Base-by-base conservation (phyloP, 2,329 filamentous ascomycete genomes). In the Colletotrichum sp. region DNA sequence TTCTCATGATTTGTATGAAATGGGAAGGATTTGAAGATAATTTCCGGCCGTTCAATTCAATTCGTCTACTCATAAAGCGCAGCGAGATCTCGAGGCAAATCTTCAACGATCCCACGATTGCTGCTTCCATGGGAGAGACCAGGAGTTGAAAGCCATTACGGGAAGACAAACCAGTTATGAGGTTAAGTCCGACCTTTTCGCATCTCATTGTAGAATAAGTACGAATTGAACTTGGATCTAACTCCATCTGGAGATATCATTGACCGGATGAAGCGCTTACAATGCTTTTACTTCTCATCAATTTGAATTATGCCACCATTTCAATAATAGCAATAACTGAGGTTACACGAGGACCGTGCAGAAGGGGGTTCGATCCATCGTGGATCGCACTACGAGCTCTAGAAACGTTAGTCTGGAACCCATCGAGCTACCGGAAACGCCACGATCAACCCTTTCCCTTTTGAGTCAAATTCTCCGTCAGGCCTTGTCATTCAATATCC, bases 151-250 rank as follows among this genome's bases (percentile, higher is more conserved):
- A 52, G 4, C n/a, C 43, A 52, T 0, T 4, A 21, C 4, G n/a
- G n/a, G 1, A 12, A 52, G 10, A 13, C 12, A 4, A 1, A 21
- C 0, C 10, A 52, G 43, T 13, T 4, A 3, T 52, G 10, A 21
- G 3, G 4, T 52, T 2, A 52, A 21, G n/a, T 21, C 18, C 9
- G 5, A 1, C 18, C 1, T n/a, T 6, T 48, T 48, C 18, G 0
- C 39, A 3, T 48, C 18, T 48, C 1, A n/a, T 43, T n/a, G 39
- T 48, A 48, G 18, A 48, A 48, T 10, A 1, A 2, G 1, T n/a
- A n/a, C 39, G 18, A 12, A 48, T 48, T 7, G 5, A 4, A 43
- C 1, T 43, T n/a, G 3, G 43, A 48, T 21, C 6, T 0, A 48
- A n/a, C 10, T 21, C 6, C 10, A 48, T 1, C 10, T 48, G 1